phyloP scores from a whole-genome alignment of 345 rosid genomes.

The Erodium maritimum region DNA sequence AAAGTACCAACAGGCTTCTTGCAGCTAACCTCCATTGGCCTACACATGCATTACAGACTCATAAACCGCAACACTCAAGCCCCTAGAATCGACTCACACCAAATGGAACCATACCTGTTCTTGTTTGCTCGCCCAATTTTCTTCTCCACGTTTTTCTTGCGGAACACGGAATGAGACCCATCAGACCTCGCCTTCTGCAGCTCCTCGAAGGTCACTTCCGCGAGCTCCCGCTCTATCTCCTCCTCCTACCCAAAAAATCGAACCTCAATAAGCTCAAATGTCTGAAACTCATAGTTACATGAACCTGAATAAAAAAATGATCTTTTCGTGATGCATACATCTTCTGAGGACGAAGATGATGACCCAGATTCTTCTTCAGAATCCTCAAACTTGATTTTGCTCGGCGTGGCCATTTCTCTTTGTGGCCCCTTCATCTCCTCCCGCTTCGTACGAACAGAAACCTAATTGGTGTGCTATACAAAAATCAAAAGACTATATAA shows the following conservation, averaged over 20 bases:
- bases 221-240: constrained; percentile 53
- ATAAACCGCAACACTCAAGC: neutral
- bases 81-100: neutral
- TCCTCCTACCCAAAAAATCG: constrained; percentile 32
- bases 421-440: constrained; percentile 25
- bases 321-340: constrained; percentile 18
- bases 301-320: neutral
- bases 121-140: constrained; percentile 52
- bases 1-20: constrained; percentile 67
- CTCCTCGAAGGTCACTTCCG: constrained; percentile 66
- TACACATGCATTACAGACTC: constrained; percentile 8
- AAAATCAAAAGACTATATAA: no score
- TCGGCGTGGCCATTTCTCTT: constrained; percentile 10
- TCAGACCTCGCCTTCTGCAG: constrained; percentile 58
- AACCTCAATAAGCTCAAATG: neutral
- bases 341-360: constrained; percentile 21
- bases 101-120: constrained; percentile 30
- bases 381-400: constrained; percentile 21
- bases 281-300: neutral
- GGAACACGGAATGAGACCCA: constrained; percentile 41
- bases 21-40: constrained; percentile 69
- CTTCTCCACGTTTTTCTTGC: constrained; percentile 26
- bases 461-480: no score
- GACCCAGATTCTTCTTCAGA: constrained; percentile 16
- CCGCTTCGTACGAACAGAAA: no score